Base-by-base conservation (phyloP, 495 filamentous ascomycete species). In the Talaromyces stipitatus region DNA sequence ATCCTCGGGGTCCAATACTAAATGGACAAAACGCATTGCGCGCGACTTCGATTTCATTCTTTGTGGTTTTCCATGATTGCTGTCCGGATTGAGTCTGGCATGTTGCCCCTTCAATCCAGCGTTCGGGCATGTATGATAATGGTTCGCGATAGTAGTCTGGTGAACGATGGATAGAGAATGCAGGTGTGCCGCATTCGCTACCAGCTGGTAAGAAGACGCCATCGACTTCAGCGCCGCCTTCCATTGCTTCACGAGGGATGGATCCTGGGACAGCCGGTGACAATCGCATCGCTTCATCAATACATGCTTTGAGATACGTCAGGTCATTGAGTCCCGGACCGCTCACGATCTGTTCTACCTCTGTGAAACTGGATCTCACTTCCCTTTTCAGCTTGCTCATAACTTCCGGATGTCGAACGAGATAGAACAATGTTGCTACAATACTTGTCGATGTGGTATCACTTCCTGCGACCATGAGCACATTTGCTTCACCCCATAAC, bases 401-500 rank as follows among this genome's bases (percentile, higher is more conserved):
- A n/a, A 70, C 71, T 0, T 54, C 29, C 1, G 76, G 70, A 54
- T 80, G 78, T 18, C 76, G 78, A 20, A 76, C 65, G 27, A 89
- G 78, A 64, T 89, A 87, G 76, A 83, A 87, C 38, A 89, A 66
- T 0, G 77, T 72, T 8, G 79, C 80, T 1, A 82, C 69, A 41
- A 88, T 66, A 7, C 82, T 79, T 2, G 78, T 82, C 0, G 79
- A 75, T 16, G 78, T 82, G 0, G 82, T 85, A 58, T 87, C 85
- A 22, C 77, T 81, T 20, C 82, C 83, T 22, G 72, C 75, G 56
- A 75, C 71, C 68, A 77, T 75, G 3, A 89, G 75, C 0, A 90
- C 70, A 64, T 87, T 86, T 4, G 83, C 82, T 66, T 90, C 87
- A 29, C 79, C 82, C 83, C 84, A 87, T 3, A 90, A 75, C 60